Evolutionary conservation across 441 rosid species (phyloP), one percentile per base, ranked within the genome.

Genomic region (Erysimum cheiri): DNA sequence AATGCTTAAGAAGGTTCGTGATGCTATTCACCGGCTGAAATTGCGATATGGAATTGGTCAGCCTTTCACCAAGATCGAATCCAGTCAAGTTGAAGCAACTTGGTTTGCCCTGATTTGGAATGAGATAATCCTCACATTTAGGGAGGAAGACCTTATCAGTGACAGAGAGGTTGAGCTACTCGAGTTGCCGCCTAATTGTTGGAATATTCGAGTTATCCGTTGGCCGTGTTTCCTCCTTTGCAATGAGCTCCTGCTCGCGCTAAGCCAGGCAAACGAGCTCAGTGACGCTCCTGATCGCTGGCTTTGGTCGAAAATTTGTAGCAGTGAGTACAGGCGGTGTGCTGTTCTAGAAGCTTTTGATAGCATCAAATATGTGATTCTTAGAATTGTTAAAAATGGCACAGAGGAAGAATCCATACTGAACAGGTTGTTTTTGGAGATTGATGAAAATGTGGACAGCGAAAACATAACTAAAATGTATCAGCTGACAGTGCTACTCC

Each of bases 221-320:
- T 88, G 90, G 90, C 93, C 93, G 4, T 84, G 87, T 78, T 64
- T 83, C 75, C 90, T 88, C 26, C 86, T 88, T 11, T 78, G 87
- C 80, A 88, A 85, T 52, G 90, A 86, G 82, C 81, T 88, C 15
- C 83, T 83, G 49, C 86, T 85, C 60, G 87, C 93, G 5, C 79
- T 88, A 63, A 82, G 83, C 70, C 85, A 85, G 76, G 86, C 87
- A 8, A 78, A 70, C 22, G 87, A 84, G 77, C 82, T 84, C 36
- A 74, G 76, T 19, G 84, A 78, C 47, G 90, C 85, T 61, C 90
- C 87, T 24, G 93, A 88, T 72, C 50, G n/a, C 70, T 83, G 86
- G 90, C 82, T 83, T 64, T 85, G 90, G 90, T 70, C 76, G 72
- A 88, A 83, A 75, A 83, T 85, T 59, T 81, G 85, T 81, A 84